Evolutionary conservation across 768 basidiomycete genomes (phyloP), one percentile per base, ranked within the genome.

Genomic region (Mycena vitilis): DNA sequence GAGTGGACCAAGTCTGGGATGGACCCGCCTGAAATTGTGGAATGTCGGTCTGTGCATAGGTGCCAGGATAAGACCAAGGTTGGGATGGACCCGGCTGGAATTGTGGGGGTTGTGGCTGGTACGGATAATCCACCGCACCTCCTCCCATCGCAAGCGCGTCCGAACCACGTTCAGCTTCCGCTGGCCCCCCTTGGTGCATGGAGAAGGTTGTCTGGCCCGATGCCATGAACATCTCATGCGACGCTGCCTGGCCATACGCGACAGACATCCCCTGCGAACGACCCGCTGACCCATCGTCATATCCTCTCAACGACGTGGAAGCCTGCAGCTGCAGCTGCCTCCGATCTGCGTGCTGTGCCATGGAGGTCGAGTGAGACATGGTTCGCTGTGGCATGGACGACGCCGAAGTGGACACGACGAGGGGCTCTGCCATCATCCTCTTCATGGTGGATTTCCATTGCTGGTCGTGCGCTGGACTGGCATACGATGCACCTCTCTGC

Each of bases 401-500:
- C 58, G 51, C 45, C 42, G 51, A 54, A 36, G 13, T n/a, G 9
- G 22, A 36, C 47, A 38, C 6, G 16, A 15, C 13, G 37, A 44
- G 8, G 44, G 52, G 53, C 6, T 38, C 34, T 18, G 44, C 18
- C 52, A 37, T 36, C 23, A 38, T 8, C 20, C 2, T 47, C 40
- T 38, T 44, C 13, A 47, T 2, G 20, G 44, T 10, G 23, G 42
- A 10, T 25, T 25, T 12, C 7, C 12, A 58, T 25, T 34, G 57
- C 30, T 44, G 57, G 44, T 58, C 10, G 3, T 4, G 22, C 2
- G 30, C 34, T 44, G n/a, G 34, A 20, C 23, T n/a, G 1, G 55
- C 23, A 25, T 57, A 42, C 40, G 64, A 58, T 36, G 22, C 23
- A 42, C 34, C 54, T 30, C 49, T 52, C 44, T 53, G 64, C 16